A percentile compares a stretch with the other conserved stretches of the same genome.
phyloP scores from a whole-genome alignment of 2,329 filamentous ascomycete genomes.

The Chaetomium globosum region DNA sequence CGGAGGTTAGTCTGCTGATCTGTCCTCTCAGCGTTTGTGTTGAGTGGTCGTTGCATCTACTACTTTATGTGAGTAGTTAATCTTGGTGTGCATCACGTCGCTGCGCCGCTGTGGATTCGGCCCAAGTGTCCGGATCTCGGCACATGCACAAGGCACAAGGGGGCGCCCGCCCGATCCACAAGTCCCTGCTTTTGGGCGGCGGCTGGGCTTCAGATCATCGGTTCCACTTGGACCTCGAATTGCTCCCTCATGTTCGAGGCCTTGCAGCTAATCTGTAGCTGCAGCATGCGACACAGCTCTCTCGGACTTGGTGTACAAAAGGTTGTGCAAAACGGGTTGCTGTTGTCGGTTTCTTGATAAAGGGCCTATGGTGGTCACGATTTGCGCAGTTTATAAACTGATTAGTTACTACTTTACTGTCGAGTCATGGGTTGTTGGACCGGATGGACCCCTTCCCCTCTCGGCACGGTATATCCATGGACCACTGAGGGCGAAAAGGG shows the following conservation, averaged over 20 bases:
- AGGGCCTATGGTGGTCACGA: not conserved
- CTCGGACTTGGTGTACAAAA: not conserved
- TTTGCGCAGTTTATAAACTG: not conserved
- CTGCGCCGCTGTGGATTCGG: not conserved
- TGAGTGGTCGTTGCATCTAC: not conserved
- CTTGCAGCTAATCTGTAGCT: not conserved
- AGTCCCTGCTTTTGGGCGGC: not conserved
- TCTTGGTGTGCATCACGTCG: no score
- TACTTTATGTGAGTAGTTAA: no score
- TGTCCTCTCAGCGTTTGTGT: not conserved
- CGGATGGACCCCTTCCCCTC: not conserved
- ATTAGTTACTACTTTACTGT: not conserved
- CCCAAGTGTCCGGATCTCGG: constrained; percentile 1
- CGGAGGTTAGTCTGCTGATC: not conserved
- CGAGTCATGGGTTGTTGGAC: not conserved
- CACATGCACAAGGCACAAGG: not conserved
- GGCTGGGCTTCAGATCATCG: not conserved
- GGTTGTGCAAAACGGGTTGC: not conserved
- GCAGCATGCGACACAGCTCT: not conserved
- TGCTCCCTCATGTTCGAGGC: not conserved
- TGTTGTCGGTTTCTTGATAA: not conserved
- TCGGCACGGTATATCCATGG: not conserved
- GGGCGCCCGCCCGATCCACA: not conserved
- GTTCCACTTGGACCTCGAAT: not conserved
- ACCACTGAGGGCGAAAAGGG: not conserved